These are phyloP conservation scores for Candida tropicalis DNA, from an alignment of 1,139 yeast species.

Conservation along the genomic window DNA sequence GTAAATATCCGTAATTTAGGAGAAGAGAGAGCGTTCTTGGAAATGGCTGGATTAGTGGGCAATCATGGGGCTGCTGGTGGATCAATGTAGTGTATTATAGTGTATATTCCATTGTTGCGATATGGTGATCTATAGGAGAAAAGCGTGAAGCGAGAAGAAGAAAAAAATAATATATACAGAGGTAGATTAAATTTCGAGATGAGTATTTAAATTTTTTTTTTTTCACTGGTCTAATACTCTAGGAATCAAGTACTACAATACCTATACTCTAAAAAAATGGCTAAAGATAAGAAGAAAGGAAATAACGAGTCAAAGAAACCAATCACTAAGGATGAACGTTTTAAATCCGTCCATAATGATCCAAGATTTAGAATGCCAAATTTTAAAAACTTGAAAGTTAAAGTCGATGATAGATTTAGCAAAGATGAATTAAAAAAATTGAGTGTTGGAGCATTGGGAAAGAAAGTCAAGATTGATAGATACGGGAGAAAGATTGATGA, in stretches of 20 bases:
- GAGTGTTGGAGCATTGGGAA: conserved; percentile 49
- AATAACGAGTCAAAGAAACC: conserved; percentile 23
- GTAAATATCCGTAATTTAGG: conserved; percentile 67
- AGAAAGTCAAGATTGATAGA: conserved; percentile 70
- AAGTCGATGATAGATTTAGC: conserved; percentile 85
- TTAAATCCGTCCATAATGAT: conserved; percentile 78
- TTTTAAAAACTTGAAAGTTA: conserved; percentile 68
- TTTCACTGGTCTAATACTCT: no score
- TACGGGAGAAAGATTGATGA: conserved; percentile 76
- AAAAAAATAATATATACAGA: neutral
- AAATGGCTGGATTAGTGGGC: conserved; percentile 90
- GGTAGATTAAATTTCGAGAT: neutral
- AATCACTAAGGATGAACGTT: conserved; percentile 69
- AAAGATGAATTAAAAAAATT: conserved; percentile 67
- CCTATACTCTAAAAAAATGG: conserved; percentile 19
- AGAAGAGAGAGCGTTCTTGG: conserved; percentile 84
- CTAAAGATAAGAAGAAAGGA: conserved; percentile 22
- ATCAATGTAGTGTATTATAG: conserved; percentile 6
- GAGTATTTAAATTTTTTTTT: neutral
- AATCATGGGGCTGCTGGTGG: conserved; percentile 61
- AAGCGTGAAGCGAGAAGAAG: neutral
- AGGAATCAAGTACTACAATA: no score
- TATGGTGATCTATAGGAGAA: neutral
- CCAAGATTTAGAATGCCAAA: conserved; percentile 85
- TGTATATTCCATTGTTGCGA: neutral